A percentile compares a stretch with the other conserved stretches of the same genome.
These are phyloP conservation scores for Apiospora koreana DNA, from an alignment of 2,329 filamentous ascomycete species.

Conservation along the genomic window DNA sequence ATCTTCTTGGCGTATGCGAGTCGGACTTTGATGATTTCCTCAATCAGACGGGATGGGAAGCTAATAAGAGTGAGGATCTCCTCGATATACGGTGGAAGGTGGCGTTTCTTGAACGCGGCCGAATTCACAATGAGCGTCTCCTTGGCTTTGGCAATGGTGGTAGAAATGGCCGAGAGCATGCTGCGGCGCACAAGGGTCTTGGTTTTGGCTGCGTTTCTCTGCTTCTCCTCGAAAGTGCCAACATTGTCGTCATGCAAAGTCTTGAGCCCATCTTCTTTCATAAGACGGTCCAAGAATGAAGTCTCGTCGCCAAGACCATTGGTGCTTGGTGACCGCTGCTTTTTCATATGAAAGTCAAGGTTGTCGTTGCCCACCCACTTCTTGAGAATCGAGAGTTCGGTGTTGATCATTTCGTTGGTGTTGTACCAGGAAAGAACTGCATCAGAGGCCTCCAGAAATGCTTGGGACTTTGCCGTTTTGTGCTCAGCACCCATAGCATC, in stretches of 20 bases:
- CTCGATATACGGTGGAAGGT: slow-evolving; percentile 94
- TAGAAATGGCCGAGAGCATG: slow-evolving; percentile 81
- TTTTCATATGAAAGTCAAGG: slow-evolving; percentile 82
- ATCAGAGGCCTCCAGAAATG: slow-evolving; percentile 81
- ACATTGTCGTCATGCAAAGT: slow-evolving; percentile 87
- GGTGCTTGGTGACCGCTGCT: slow-evolving; percentile 66
- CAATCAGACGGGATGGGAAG: slow-evolving; percentile 91
- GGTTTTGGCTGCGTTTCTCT: slow-evolving; percentile 38
- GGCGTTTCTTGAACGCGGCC: slow-evolving; percentile 79
- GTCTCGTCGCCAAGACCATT: slow-evolving; percentile 84
- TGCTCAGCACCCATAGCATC: slow-evolving; percentile 73
- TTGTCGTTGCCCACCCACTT: slow-evolving; percentile 97
- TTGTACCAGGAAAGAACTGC: slow-evolving; percentile 96
- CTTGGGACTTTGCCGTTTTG: slow-evolving; percentile 72
- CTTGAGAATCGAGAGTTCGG: slow-evolving; percentile 85
- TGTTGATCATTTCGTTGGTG: slow-evolving; percentile 94
- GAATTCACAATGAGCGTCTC: slow-evolving; percentile 86
- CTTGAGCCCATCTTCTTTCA: slow-evolving; percentile 94
- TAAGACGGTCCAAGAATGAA: slow-evolving; percentile 88
- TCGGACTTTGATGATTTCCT: slow-evolving; percentile 93
- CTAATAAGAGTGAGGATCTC: slow-evolving; percentile 95
- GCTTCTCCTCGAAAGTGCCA: slow-evolving; percentile 34
- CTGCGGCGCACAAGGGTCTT: slow-evolving; percentile 57
- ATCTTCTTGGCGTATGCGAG: slow-evolving; percentile 91
- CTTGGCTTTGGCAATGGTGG: slow-evolving; percentile 92